These are phyloP conservation scores for Solanum phureja DNA, from an alignment of 257 asterid genomes.

Conservation along the genomic window DNA sequence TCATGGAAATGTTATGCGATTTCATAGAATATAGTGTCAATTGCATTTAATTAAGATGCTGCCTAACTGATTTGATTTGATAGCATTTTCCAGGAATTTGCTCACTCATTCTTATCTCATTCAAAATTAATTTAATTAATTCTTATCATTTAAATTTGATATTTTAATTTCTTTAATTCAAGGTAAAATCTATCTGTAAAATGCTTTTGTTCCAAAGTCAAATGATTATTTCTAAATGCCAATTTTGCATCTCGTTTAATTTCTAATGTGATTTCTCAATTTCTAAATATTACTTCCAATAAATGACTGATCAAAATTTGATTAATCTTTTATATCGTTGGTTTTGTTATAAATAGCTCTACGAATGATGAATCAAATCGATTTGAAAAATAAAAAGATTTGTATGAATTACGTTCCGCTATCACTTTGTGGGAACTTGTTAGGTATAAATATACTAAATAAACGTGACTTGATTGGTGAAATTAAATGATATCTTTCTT, in stretches of 20 bases:
- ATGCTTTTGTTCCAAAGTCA: neutral
- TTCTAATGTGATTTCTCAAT: too few relatives aligned
- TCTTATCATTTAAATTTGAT: neutral
- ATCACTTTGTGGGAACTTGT: too few relatives aligned
- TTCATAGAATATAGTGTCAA: neutral
- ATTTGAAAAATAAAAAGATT: too few relatives aligned
- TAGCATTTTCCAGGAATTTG: neutral
- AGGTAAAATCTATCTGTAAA: neutral
- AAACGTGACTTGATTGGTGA: neutral
- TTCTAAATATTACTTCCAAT: neutral
- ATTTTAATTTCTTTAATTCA: neutral
- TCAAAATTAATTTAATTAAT: neutral
- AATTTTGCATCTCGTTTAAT: neutral
- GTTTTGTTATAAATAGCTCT: neutral
- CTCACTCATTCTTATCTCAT: neutral
- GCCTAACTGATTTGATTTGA: neutral
- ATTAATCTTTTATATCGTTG: neutral
- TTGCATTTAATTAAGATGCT: neutral
- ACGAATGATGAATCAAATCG: too few relatives aligned
- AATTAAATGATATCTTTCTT: too few relatives aligned
- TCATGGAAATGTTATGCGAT: neutral
- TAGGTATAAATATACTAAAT: too few relatives aligned
- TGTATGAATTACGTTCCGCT: too few relatives aligned
- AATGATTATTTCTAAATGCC: neutral
- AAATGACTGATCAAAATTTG: neutral